Evolutionary conservation across 1,284 basidiomycete genomes (phyloP).

Genomic region (Phellopilus nigrolimitatus): DNA sequence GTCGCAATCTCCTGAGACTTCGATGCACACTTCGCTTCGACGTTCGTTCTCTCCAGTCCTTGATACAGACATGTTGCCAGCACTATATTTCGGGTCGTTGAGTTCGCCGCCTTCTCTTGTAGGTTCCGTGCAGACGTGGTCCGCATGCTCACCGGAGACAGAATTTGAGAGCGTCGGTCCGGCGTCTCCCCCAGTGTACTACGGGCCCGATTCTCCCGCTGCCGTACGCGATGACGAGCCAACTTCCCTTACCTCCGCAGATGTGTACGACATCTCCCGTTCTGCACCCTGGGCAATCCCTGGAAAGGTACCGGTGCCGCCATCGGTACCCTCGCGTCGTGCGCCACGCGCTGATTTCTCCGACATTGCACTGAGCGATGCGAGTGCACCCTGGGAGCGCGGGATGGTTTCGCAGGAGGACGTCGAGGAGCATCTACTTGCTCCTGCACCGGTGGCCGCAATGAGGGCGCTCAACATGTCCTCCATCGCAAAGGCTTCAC

Average conservation of each 20-base stretch:
- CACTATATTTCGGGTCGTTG: neutral
- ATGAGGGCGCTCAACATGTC: slow-evolving; percentile 25
- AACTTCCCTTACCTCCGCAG: neutral
- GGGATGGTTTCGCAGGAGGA: slow-evolving; percentile 26
- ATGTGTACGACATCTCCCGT: slow-evolving; percentile 1
- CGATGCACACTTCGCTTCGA: neutral
- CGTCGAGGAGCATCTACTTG: slow-evolving; percentile 28
- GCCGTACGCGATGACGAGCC: slow-evolving; percentile 3
- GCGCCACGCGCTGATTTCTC: slow-evolving; percentile 21
- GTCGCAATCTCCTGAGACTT: neutral
- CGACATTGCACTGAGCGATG: slow-evolving; percentile 26
- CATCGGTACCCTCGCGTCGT: slow-evolving; percentile 28
- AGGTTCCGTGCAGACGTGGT: slow-evolving; percentile 6
- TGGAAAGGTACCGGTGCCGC: slow-evolving; percentile 28
- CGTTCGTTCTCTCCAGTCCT: neutral
- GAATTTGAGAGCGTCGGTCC: slow-evolving; percentile 17
- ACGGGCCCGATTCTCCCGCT: neutral
- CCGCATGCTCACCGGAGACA: slow-evolving; percentile 12
- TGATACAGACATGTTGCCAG: neutral
- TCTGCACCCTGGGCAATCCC: slow-evolving; percentile 11
- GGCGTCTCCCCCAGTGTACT: slow-evolving; percentile 8
- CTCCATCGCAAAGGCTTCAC: neutral
- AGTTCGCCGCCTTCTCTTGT: slow-evolving; percentile 8
- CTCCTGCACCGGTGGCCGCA: slow-evolving; percentile 25
- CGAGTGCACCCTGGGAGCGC: slow-evolving; percentile 27